Evolutionary conservation across 2,329 filamentous ascomycete genomes (phyloP), one percentile per base, ranked within the genome.

Genomic region (Metarhizium anisopliae): DNA sequence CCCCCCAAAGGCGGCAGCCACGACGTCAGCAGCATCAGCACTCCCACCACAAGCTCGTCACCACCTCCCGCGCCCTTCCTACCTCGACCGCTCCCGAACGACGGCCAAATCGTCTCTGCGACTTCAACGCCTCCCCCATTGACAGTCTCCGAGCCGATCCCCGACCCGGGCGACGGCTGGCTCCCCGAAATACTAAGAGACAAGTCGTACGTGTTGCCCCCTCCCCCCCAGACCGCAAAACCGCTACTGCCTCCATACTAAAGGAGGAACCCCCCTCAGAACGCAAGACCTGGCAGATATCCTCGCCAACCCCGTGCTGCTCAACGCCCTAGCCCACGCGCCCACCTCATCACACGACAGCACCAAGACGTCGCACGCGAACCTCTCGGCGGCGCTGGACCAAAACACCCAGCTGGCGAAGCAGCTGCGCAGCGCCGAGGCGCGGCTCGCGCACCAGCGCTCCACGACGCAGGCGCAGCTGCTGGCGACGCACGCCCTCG

Each of bases 401-500:
- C 80, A 86, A 56, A 96, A 96, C 69, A 74, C 89, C 58, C 77
- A 82, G 43, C 80, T 93, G 7, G 86, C 90, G 6, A 69, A 76
- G 32, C 80, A 84, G 62, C 74, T 90, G 13, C 25, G 25, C 25
- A 1, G 70, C 77, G 29, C 77, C 82, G 42, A 76, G 85, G 6
- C 74, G 30, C 76, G 74, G 18, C 72, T 86, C 6, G 66, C 72
- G 4, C 79, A 79, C 60, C 80, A 86, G 64, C 86, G 93, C 55
- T 79, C 83, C 32, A 77, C 81, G 1, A 87, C 89, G 0, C 90
- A 95, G 67, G 86, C 90, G 3, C 86, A 92, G 57, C 82, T 97
- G 0, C 79, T 97, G 1, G 81, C 89, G 11, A 83, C 94, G 25
- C 89, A 93, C 64, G 89, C 89, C 1, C 81, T 96, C 16, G 94